Conservation (phyloP, 768 basidiomycete species). For the Agaricus sinodeliciosus region DNA sequence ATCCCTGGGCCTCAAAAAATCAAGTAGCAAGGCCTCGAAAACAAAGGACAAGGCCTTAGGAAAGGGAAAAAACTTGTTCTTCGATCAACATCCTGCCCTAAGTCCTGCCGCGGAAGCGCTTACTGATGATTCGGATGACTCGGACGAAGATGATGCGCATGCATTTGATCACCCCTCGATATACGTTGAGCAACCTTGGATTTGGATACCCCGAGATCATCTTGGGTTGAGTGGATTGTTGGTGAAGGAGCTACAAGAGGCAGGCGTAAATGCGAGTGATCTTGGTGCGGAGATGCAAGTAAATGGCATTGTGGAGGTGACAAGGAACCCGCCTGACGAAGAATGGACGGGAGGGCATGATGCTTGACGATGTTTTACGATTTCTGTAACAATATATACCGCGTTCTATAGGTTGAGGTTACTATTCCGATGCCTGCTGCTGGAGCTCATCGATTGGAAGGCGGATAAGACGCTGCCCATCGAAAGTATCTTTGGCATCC, state of each 20-base stretch:
- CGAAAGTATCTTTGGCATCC: conserved; percentile 16
- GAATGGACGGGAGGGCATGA: conserved; percentile 35
- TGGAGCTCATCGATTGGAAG: conserved; percentile 66
- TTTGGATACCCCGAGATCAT: conserved; percentile 38
- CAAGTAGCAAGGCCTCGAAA: conserved; percentile 7
- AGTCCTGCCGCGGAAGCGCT: conserved; percentile 25
- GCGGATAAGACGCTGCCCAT: conserved; percentile 65
- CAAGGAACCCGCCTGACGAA: conserved; percentile 38
- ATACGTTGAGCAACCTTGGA: conserved; percentile 38
- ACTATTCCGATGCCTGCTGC: conserved; percentile 18
- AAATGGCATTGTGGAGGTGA: conserved; percentile 37
- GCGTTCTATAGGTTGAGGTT: background rate
- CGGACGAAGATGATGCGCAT: conserved; percentile 31
- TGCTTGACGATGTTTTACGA: conserved; percentile 13
- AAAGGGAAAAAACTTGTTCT: conserved; percentile 2
- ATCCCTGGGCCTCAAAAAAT: conserved; percentile 9
- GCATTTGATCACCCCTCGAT: conserved; percentile 44
- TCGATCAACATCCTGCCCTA: conserved; percentile 14
- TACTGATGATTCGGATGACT: conserved; percentile 23
- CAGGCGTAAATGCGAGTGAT: conserved; percentile 37
- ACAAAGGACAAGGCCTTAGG: conserved; percentile 12
- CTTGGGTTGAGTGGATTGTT: conserved; percentile 35
- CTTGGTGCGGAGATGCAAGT: conserved; percentile 37
- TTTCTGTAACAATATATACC: background rate
- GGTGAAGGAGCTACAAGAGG: conserved; percentile 27